Percentiles rank a stretch among this genome's conserved stretches.
phyloP scores from a whole-genome alignment of 768 basidiomycete species.

The Cubamyces lactineus region DNA sequence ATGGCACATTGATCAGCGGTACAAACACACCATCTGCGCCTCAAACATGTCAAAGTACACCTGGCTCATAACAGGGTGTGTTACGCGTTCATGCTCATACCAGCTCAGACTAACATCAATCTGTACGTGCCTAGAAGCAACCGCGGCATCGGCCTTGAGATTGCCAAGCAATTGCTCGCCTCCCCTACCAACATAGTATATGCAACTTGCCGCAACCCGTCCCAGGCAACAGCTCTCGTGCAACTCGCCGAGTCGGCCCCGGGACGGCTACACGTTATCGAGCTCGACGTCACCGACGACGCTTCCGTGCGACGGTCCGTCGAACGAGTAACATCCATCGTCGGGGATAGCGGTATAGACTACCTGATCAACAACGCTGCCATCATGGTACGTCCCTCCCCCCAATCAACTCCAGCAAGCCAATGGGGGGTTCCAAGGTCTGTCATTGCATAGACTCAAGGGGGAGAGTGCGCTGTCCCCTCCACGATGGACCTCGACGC shows the following conservation, averaged over 20 bases:
- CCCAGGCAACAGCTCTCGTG: conserved; percentile 26
- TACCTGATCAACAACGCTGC: conserved; percentile 46
- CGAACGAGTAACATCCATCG: conserved; percentile 26
- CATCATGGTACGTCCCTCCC: conserved; percentile 30
- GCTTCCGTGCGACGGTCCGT: conserved; percentile 33
- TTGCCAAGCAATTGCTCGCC: conserved; percentile 30
- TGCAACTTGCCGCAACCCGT: conserved; percentile 36
- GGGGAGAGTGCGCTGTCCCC: neutral
- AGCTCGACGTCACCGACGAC: conserved; percentile 36
- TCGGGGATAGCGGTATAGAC: conserved; percentile 39
- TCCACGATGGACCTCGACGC: conserved; percentile 28
- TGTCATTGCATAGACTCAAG: too few species aligned
- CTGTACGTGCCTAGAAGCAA: neutral
- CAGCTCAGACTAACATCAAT: neutral
- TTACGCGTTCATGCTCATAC: neutral
- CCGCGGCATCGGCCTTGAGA: conserved; percentile 36
- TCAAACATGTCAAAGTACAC: neutral
- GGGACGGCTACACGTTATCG: conserved; percentile 39
- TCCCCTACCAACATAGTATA: conserved; percentile 32
- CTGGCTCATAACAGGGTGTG: conserved; percentile 33
- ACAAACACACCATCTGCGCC: too few species aligned
- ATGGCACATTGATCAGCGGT: too few species aligned
- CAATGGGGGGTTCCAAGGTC: too few species aligned
- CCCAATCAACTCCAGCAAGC: too few species aligned
- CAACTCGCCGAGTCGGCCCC: conserved; percentile 28